Evolutionary conservation across 345 rosid genomes (phyloP).

Genomic region (Schrenkiella parvula): DNA sequence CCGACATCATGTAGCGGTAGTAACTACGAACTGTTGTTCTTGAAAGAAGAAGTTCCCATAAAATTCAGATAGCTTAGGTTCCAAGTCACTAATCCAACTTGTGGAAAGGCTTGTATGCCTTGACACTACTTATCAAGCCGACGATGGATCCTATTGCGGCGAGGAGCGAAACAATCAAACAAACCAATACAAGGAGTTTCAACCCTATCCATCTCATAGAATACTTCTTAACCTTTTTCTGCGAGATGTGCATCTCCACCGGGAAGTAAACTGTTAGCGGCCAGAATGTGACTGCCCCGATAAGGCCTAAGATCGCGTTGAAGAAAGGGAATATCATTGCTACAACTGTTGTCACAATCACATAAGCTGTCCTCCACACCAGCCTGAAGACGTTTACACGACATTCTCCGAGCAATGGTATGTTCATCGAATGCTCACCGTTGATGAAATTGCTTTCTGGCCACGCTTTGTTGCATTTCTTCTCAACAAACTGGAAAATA

Average conservation of each 20-base stretch:
- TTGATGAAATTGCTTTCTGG: slow-evolving; percentile 60
- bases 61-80: not conserved
- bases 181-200: slow-evolving; percentile 48
- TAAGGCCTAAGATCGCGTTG: slow-evolving; percentile 71
- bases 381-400: slow-evolving; percentile 56
- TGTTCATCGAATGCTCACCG: slow-evolving; percentile 32
- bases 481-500: slow-evolving; percentile 54
- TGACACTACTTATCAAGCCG: slow-evolving; percentile 52
- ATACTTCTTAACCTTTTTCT: slow-evolving; percentile 43
- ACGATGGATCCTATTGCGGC: slow-evolving; percentile 69
- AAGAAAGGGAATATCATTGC: slow-evolving; percentile 93
- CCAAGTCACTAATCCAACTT: not conserved
- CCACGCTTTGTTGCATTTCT: slow-evolving; percentile 41
- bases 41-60: not conserved
- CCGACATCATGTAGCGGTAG: not conserved
- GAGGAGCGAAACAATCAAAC: slow-evolving; percentile 56
- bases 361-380: slow-evolving; percentile 76
- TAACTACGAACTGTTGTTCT: not conserved
- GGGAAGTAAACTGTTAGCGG: slow-evolving; percentile 90
- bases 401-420: slow-evolving; percentile 47
- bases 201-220: slow-evolving; percentile 64
- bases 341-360: slow-evolving; percentile 49
- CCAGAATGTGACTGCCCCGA: slow-evolving; percentile 78
- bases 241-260: slow-evolving; percentile 70
- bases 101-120: slow-evolving; percentile 65